Conservation (phyloP, 208 protist species). For the Zelonia costaricensis region DNA sequence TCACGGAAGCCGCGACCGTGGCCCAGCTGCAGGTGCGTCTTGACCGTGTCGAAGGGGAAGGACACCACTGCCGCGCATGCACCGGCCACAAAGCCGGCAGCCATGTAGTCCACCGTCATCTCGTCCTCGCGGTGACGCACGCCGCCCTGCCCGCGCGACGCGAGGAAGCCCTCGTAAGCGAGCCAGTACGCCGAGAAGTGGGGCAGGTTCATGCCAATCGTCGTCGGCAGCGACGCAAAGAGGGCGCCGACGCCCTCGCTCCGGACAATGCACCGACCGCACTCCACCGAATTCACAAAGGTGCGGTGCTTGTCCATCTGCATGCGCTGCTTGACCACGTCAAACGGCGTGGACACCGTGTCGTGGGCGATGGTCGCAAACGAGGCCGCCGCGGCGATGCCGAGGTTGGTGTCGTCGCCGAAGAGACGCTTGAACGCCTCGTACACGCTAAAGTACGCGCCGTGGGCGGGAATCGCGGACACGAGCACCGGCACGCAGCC, state of each 20-base stretch:
- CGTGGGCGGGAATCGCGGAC: slow-evolving; percentile 92
- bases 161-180: slow-evolving; percentile 83
- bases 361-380: slow-evolving; percentile 89
- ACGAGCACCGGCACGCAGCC: slow-evolving; percentile 80
- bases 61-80: slow-evolving; percentile 83
- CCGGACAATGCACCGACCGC: slow-evolving; percentile 36
- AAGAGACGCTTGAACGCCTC: slow-evolving; percentile 85
- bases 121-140: slow-evolving; percentile 47
- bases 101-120: slow-evolving; percentile 59
- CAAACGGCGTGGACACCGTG: slow-evolving; percentile 91
- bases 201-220: slow-evolving; percentile 93
- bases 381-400: slow-evolving; percentile 52
- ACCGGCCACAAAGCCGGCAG: slow-evolving; percentile 84
- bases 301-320: slow-evolving; percentile 73
- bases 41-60: slow-evolving; percentile 92
- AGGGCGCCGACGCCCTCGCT: slow-evolving; percentile 71
- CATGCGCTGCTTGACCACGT: slow-evolving; percentile 95
- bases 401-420: slow-evolving; percentile 40
- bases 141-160: slow-evolving; percentile 32
- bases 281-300: slow-evolving; percentile 62
- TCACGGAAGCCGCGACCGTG: slow-evolving; percentile 24
- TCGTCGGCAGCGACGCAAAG: slow-evolving; percentile 89
- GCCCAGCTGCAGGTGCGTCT: slow-evolving; percentile 91
- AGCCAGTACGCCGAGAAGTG: slow-evolving; percentile 93
- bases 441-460: slow-evolving; percentile 92